phyloP scores from a whole-genome alignment of 2,329 filamentous ascomycete genomes.

The Mycosphaerella sp. region DNA sequence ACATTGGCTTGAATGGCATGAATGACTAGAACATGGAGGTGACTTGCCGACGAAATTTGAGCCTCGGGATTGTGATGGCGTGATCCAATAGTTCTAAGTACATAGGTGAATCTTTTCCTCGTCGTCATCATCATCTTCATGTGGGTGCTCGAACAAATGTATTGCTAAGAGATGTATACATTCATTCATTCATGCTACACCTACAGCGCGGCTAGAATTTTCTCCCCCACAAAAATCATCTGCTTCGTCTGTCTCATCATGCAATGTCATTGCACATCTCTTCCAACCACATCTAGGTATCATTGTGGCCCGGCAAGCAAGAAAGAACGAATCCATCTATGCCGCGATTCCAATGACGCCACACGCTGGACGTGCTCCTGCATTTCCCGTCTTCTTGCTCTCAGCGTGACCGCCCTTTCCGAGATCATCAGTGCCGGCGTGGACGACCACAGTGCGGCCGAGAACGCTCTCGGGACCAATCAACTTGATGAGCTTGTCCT shows the following conservation, averaged over 20 bases:
- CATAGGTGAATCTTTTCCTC: too few species aligned
- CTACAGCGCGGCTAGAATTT: too few species aligned
- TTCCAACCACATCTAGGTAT: background rate
- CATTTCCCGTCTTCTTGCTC: constrained; percentile 98
- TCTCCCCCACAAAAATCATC: too few species aligned
- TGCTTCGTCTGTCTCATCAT: constrained; percentile 18
- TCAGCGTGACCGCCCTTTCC: constrained; percentile 88
- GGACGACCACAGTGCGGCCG: constrained; percentile 90
- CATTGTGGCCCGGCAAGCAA: too few species aligned
- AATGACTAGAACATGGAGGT: too few species aligned
- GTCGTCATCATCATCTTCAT: too few species aligned
- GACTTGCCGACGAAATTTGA: too few species aligned
- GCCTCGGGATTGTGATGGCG: background rate
- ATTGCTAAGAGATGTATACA: too few species aligned
- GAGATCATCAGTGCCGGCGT: constrained; percentile 93
- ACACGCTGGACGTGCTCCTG: constrained; percentile 86
- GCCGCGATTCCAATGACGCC: constrained; percentile 48
- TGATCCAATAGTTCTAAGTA: too few species aligned
- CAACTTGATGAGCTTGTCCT: constrained; percentile 84
- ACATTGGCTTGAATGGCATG: too few species aligned
- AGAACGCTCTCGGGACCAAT: constrained; percentile 94
- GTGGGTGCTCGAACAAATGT: too few species aligned
- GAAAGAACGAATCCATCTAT: too few species aligned
- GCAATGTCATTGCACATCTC: constrained; percentile 7
- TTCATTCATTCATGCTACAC: constrained; percentile 1